Evolutionary conservation across 1,139 yeast species (phyloP), one percentile per base, ranked within the genome.

Genomic region (Pneumocystis murina): DNA sequence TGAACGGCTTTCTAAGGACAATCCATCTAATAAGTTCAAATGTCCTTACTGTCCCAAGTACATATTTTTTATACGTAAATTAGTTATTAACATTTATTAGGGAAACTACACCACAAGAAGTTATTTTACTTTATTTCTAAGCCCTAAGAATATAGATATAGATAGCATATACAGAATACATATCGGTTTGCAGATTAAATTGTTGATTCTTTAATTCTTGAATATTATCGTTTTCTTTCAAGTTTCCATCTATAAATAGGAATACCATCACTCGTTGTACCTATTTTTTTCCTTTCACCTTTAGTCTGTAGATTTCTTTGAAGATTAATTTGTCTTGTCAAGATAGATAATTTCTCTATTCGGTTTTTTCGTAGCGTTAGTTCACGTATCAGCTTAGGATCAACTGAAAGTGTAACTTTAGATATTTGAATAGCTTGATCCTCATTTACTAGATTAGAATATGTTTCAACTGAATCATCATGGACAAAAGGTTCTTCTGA

Each of bases 1-100:
- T 64, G 73, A 73, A 59, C 72, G 74, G 43, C 70, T 79, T 63
- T 72, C 77, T 55, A 75, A 74, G 65, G 72, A 72, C 33, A 70
- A 69, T 55, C 68, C 71, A 20, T 67, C 70, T 40, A 73, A 70
- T 61, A 77, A 76, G 60, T 81, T 48, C 12, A 48, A 48, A 24
- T 48, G 55, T 28, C 55, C 55, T 24, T 48, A 48, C n/a, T 48
- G 55, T 4, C 55, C 55, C 1, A 48, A 16, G 55, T 43, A 48
- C 12, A 12, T 10, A 10, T 24, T 24, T 17, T 41, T 48, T 24
- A 12, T 24, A 12, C 28, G 1, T 10, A 24, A 48, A 48, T 10
- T 10, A 48, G 17, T 20, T 4, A 48, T 48, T 48, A 48, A 48
- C 30, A 24, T 20, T 48, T 48, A 20, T 48, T 48, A 48, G 55